phyloP scores from a whole-genome alignment of 2,329 filamentous ascomycete genomes.

The Alternaria solani region DNA sequence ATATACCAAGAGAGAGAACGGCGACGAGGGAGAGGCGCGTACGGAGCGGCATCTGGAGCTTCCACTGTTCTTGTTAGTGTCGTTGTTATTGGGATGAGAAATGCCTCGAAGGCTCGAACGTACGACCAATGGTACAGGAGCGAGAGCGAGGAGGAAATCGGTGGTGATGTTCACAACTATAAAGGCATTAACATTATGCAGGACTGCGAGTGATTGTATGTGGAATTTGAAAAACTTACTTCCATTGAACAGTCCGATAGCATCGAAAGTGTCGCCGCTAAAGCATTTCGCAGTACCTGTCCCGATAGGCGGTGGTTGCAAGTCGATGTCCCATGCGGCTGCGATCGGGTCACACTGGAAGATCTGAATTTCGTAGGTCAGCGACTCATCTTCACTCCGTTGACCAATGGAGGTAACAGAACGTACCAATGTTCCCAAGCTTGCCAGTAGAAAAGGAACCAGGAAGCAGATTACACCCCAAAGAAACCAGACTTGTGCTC shows the following conservation, averaged over 20 bases:
- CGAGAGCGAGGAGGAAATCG: constrained; percentile 52
- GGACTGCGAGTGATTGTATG: too few species aligned
- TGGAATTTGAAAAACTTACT: constrained; percentile 31
- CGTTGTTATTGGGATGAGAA: not conserved
- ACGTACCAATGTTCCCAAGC: constrained; percentile 51
- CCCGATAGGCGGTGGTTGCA: constrained; percentile 42
- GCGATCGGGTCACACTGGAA: constrained; percentile 58
- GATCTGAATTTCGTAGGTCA: constrained; percentile 28
- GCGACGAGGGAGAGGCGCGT: constrained; percentile 51
- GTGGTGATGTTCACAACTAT: constrained; percentile 51
- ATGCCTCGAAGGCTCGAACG: not conserved
- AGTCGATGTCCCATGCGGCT: constrained; percentile 55
- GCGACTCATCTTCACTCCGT: not conserved
- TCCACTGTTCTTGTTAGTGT: constrained; percentile 29
- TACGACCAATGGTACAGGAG: constrained; percentile 55
- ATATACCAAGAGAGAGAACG: constrained; percentile 51
- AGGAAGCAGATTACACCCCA: constrained; percentile 56
- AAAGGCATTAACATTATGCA: not conserved
- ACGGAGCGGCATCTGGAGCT: constrained; percentile 54
- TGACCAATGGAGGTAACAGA: not conserved
- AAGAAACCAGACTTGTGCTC: constrained; percentile 52
- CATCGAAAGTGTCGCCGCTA: constrained; percentile 51
- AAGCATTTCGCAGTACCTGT: constrained; percentile 54
- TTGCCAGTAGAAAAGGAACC: constrained; percentile 53
- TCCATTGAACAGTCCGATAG: constrained; percentile 59